Evolutionary conservation across 2,329 filamentous ascomycete genomes (phyloP).

Genomic region (Stagonosporopsis cucurbitacearum): DNA sequence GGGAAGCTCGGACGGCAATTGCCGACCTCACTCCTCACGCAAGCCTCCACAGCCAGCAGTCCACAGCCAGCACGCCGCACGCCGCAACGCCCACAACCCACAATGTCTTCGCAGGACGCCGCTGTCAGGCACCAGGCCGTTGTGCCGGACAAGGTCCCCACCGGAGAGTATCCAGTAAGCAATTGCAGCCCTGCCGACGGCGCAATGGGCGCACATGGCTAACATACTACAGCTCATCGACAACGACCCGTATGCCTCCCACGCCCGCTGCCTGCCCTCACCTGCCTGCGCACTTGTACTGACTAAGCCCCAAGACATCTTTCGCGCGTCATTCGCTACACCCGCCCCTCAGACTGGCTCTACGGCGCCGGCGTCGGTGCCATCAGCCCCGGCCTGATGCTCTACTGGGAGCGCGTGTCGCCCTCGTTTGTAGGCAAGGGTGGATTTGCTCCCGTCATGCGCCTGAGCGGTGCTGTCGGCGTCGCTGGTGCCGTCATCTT

Average conservation of each 20-base stretch:
- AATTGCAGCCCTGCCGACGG: slow-evolving; percentile 25
- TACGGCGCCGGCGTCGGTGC: slow-evolving; percentile 71
- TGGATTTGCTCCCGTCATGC: slow-evolving; percentile 83
- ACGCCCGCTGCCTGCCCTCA: slow-evolving; percentile 4
- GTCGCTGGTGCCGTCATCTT: slow-evolving; percentile 79
- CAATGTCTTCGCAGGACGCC: slow-evolving; percentile 40
- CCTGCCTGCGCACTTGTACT: slow-evolving; percentile 25
- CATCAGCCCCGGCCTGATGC: slow-evolving; percentile 76
- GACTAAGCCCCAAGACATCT: slow-evolving; percentile 71
- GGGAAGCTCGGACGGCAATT: slow-evolving; percentile 6
- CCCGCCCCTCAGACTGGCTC: slow-evolving; percentile 82
- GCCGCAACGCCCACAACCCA: slow-evolving; percentile 28
- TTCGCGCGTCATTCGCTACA: slow-evolving; percentile 86
- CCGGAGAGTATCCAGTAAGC: slow-evolving; percentile 87
- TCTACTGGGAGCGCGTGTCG: slow-evolving; percentile 80
- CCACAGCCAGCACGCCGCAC: neutral
- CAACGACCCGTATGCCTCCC: slow-evolving; percentile 84
- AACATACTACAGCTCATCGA: slow-evolving; percentile 81
- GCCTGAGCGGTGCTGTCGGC: slow-evolving; percentile 76
- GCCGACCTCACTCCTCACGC: slow-evolving; percentile 23
- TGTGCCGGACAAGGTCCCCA: slow-evolving; percentile 78
- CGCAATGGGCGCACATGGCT: slow-evolving; percentile 34
- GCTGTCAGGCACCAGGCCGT: slow-evolving; percentile 51
- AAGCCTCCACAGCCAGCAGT: neutral
- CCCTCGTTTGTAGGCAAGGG: slow-evolving; percentile 85